phyloP scores from a whole-genome alignment of 768 basidiomycete genomes.

The Rhodotorula taiwanensis region DNA sequence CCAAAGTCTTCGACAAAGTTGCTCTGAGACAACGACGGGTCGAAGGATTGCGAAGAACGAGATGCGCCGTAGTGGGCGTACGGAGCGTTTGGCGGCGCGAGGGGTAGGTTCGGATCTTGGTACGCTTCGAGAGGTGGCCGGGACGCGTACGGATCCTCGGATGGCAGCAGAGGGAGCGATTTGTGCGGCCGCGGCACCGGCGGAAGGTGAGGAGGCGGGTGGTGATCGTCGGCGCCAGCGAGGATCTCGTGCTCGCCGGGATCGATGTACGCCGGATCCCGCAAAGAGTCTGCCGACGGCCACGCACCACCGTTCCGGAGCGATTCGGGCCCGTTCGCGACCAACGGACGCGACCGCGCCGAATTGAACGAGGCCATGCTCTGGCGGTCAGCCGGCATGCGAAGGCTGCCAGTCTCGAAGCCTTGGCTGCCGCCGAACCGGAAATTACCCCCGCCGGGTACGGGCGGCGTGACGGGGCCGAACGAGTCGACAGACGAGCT shows the following conservation, averaged over 20 bases:
- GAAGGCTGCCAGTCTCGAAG: neutral
- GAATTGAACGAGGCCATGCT: slow-evolving; percentile 27
- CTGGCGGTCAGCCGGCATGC: slow-evolving; percentile 11
- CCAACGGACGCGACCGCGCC: neutral
- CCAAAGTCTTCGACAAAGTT: neutral
- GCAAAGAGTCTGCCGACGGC: slow-evolving; percentile 21
- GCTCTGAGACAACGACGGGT: neutral
- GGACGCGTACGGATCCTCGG: neutral
- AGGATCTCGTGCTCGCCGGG: slow-evolving; percentile 19
- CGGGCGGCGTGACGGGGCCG: slow-evolving; percentile 25
- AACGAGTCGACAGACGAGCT: slow-evolving; percentile 36
- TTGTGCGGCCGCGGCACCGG: slow-evolving; percentile 11
- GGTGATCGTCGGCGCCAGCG: neutral
- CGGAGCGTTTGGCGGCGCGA: neutral
- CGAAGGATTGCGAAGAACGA: slow-evolving; percentile 31
- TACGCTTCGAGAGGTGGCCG: neutral
- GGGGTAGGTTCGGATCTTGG: neutral
- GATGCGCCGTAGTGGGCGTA: slow-evolving; percentile 11
- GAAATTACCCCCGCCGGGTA: slow-evolving; percentile 4
- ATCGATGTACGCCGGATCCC: neutral
- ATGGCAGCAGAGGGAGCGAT: slow-evolving; percentile 13
- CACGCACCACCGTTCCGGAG: slow-evolving; percentile 9
- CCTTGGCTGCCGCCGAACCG: neutral
- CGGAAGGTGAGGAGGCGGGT: neutral
- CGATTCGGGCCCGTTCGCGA: neutral